phyloP scores from a whole-genome alignment of 2,329 filamentous ascomycete species.

The Diaporthe vaccinii region DNA sequence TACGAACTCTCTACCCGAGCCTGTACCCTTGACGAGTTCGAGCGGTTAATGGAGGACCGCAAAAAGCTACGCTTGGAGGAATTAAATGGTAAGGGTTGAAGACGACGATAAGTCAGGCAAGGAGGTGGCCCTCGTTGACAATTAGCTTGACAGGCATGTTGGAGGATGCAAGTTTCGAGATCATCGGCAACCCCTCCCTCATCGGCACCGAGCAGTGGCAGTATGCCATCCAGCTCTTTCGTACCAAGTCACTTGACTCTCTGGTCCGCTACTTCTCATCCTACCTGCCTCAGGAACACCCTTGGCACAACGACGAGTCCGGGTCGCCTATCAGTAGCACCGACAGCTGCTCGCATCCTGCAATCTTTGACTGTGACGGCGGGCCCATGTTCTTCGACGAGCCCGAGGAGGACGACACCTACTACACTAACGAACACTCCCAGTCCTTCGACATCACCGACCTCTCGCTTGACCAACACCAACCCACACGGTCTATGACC shows the following conservation, averaged over 20 bases:
- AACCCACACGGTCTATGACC: slow-evolving; percentile 65
- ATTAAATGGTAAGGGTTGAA: slow-evolving; percentile 54
- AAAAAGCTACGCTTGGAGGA: slow-evolving; percentile 67
- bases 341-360: slow-evolving; percentile 50
- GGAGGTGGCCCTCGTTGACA: slow-evolving; percentile 22
- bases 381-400: slow-evolving; percentile 58
- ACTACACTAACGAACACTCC: slow-evolving; percentile 59
- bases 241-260: slow-evolving; percentile 70
- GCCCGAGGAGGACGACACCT: slow-evolving; percentile 51
- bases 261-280: slow-evolving; percentile 72
- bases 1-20: slow-evolving; percentile 69
- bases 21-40: slow-evolving; percentile 65
- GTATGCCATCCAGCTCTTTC: slow-evolving; percentile 70
- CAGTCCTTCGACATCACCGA: slow-evolving; percentile 46
- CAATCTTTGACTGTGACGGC: slow-evolving; percentile 48
- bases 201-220: slow-evolving; percentile 73
- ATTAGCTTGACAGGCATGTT: slow-evolving; percentile 55
- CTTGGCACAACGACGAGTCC: slow-evolving; percentile 55
- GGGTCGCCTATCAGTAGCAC: slow-evolving; percentile 54
- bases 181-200: slow-evolving; percentile 70
- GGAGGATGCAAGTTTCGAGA: slow-evolving; percentile 70
- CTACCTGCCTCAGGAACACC: slow-evolving; percentile 66
- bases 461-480: slow-evolving; percentile 47
- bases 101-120: background rate
- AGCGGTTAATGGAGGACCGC: slow-evolving; percentile 65